A percentile compares a stretch with the other conserved stretches of the same genome.
Conservation (phyloP, 225 moss, liverwort and hornwort genomes). For the Pseudisothecium myosuroides region DNA sequence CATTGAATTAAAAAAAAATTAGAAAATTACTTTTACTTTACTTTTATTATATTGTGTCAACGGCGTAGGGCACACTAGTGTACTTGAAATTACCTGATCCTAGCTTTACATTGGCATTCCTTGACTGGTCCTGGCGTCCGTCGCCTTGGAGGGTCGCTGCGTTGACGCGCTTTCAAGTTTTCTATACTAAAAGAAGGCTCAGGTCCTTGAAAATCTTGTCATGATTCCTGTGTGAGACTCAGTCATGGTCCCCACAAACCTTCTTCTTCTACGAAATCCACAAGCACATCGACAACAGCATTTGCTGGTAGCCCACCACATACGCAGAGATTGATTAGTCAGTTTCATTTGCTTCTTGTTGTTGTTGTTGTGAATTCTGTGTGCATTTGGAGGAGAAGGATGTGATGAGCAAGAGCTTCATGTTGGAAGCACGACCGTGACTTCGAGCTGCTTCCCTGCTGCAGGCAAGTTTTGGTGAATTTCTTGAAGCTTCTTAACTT, state of each 20-base stretch:
- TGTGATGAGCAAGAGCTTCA: not conserved
- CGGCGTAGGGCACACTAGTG: not conserved
- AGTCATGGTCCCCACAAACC: not conserved
- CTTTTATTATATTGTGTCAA: too few species aligned
- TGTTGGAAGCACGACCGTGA: not conserved
- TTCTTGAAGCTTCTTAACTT: not conserved
- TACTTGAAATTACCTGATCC: not conserved
- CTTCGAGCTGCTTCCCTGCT: not conserved
- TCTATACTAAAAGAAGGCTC: not conserved
- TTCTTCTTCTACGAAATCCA: not conserved
- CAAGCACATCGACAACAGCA: not conserved
- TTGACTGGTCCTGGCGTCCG: not conserved
- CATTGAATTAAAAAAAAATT: too few species aligned
- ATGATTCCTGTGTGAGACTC: not conserved
- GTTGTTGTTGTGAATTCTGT: not conserved
- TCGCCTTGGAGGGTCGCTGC: not conserved
- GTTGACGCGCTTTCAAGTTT: not conserved
- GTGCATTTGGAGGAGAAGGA: not conserved
- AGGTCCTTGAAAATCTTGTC: not conserved
- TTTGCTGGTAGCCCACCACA: not conserved
- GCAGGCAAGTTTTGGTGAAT: not conserved
- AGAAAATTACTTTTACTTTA: too few species aligned
- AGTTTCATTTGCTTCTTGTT: not conserved
- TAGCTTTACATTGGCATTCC: not conserved
- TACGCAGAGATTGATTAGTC: not conserved